phyloP scores from a whole-genome alignment of 805 yeast genomes.

The Candida gorgasii region DNA sequence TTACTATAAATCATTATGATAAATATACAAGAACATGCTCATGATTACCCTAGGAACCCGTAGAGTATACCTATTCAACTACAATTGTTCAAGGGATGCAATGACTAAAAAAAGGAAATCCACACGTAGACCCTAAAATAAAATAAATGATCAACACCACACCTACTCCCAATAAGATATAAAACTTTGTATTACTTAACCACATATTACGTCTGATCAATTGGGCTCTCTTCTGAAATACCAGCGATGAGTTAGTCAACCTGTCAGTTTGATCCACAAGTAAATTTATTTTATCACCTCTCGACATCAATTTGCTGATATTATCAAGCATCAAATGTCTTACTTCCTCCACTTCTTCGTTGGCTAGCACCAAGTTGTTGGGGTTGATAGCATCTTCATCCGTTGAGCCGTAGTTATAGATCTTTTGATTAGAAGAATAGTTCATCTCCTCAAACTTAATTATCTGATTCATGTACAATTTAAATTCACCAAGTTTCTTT shows the following conservation, averaged over 20 bases:
- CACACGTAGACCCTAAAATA: constrained; percentile 53
- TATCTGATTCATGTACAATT: constrained; percentile 55
- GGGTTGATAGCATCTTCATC: constrained; percentile 31
- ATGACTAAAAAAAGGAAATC: constrained; percentile 47
- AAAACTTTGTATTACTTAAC: constrained; percentile 58
- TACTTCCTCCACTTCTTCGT: constrained; percentile 63
- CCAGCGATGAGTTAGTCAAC: constrained; percentile 63
- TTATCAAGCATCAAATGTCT: constrained; percentile 70
- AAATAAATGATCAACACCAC: constrained; percentile 40
- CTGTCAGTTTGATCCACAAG: constrained; percentile 79
- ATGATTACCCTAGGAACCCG: not conserved
- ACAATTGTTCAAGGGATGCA: no score
- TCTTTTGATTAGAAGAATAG: constrained; percentile 32
- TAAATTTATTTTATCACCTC: constrained; percentile 74
- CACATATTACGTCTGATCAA: constrained; percentile 66
- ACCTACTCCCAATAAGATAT: constrained; percentile 25
- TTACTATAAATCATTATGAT: not conserved
- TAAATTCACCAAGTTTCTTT: constrained; percentile 49
- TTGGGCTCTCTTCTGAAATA: constrained; percentile 69
- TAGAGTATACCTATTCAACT: no score
- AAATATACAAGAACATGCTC: constrained; percentile 4
- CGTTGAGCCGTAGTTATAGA: constrained; percentile 37
- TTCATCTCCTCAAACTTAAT: constrained; percentile 54
- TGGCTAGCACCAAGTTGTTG: constrained; percentile 40
- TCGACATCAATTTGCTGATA: constrained; percentile 65